Conservation (phyloP, 768 basidiomycete genomes). For the Leucocoprinus leucothites region DNA sequence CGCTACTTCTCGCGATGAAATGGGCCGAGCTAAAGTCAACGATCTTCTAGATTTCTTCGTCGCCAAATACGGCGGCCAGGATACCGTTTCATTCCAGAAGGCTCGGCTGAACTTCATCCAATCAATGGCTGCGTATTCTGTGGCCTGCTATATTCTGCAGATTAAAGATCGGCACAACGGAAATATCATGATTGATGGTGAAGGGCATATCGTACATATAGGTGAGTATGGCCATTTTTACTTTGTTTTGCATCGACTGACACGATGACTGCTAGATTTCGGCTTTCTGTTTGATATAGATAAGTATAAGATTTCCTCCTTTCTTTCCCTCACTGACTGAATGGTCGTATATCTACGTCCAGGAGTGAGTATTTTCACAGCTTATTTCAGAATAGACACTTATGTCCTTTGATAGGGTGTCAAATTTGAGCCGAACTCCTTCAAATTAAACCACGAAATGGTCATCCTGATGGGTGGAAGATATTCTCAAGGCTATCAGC, state of each 20-base stretch:
- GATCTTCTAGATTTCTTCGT: slow-evolving; percentile 94
- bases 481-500: slow-evolving; percentile 89
- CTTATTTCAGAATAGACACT: slow-evolving; percentile 8
- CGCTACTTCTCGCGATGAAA: slow-evolving; percentile 96
- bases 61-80: slow-evolving; percentile 87
- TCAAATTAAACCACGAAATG: slow-evolving; percentile 99
- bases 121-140: slow-evolving; percentile 98
- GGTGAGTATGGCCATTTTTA: slow-evolving; percentile 44
- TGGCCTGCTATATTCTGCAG: slow-evolving; percentile 96
- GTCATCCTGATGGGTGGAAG: slow-evolving; percentile 95
- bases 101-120: slow-evolving; percentile 96
- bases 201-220: slow-evolving; percentile 95
- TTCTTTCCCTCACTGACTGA: slow-evolving; percentile 23
- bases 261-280: slow-evolving; percentile 58
- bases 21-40: slow-evolving; percentile 98
- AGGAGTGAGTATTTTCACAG: slow-evolving; percentile 44
- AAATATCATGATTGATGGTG: slow-evolving; percentile 99
- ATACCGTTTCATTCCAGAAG: slow-evolving; percentile 85
- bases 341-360: slow-evolving; percentile 48
- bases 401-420: slow-evolving; percentile 60
- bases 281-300: slow-evolving; percentile 98
- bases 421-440: slow-evolving; percentile 97
- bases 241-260: not conserved
- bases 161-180: slow-evolving; percentile 99
- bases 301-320: slow-evolving; percentile 45